A percentile compares a stretch with the other conserved stretches of the same genome.
Conservation (phyloP, 805 yeast species). For the Schwanniomyces sp. region DNA sequence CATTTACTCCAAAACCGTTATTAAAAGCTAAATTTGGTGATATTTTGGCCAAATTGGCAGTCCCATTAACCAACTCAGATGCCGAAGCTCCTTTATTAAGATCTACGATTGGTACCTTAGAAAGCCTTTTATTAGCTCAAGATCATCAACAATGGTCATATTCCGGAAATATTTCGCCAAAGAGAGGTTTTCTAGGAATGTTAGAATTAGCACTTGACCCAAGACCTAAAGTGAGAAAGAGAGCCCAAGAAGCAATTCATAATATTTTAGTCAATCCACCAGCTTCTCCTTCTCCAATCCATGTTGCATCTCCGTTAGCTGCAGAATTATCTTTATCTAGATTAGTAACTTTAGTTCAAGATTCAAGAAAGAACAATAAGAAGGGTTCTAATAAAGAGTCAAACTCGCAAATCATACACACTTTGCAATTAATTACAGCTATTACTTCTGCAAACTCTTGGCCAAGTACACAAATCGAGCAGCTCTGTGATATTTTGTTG, state of each 20-base stretch:
- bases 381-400: constrained; percentile 46
- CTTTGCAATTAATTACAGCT: constrained; percentile 70
- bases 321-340: constrained; percentile 66
- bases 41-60: constrained; percentile 77
- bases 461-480: constrained; percentile 71
- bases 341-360: constrained; percentile 46
- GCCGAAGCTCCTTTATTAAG: constrained; percentile 80
- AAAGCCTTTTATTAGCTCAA: constrained; percentile 75
- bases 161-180: constrained; percentile 63
- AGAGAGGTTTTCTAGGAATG: constrained; percentile 76
- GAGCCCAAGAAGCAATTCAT: constrained; percentile 88
- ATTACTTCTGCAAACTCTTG: constrained; percentile 77
- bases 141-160: constrained; percentile 75
- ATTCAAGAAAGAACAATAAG: constrained; percentile 24
- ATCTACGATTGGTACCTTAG: constrained; percentile 84
- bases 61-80: constrained; percentile 65
- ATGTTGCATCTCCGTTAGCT: constrained; percentile 70
- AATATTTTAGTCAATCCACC: constrained; percentile 67
- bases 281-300: constrained; percentile 72
- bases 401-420: constrained; percentile 65
- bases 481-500: constrained; percentile 72
- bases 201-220: constrained; percentile 79
- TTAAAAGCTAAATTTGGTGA: constrained; percentile 75
- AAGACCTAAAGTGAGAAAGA: constrained; percentile 92
- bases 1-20: constrained; percentile 67